Evolutionary conservation across 352 stramenopile genomes (phyloP).

Genomic region (Phytophthora ramorum): DNA sequence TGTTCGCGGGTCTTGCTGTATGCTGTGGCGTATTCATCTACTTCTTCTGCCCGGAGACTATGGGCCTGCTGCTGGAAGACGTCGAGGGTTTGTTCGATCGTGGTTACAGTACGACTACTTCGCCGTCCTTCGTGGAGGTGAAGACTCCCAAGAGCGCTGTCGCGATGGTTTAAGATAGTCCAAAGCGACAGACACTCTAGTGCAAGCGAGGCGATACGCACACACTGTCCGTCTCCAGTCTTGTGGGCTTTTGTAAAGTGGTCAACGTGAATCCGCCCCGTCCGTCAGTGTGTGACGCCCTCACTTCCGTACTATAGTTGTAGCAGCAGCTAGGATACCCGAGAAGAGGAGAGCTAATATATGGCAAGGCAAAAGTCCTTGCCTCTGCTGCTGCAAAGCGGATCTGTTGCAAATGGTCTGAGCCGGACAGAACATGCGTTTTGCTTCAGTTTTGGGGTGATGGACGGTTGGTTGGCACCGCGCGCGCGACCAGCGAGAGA

Average conservation of each 20-base stretch:
- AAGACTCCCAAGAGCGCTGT: slow-evolving; percentile 31
- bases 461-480: slow-evolving; percentile 6
- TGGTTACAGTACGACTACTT: slow-evolving; percentile 24
- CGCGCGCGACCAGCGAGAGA: slow-evolving; percentile 14
- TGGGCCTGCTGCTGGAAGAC: slow-evolving; percentile 33
- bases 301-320: background rate
- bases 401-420: background rate
- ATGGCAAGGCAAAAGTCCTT: slow-evolving; percentile 1
- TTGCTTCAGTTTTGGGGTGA: slow-evolving; percentile 13
- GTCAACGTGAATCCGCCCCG: background rate
- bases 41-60: slow-evolving; percentile 40
- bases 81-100: slow-evolving; percentile 33
- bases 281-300: background rate
- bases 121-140: slow-evolving; percentile 36
- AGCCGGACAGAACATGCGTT: background rate
- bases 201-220: background rate
- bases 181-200: background rate
- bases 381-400: slow-evolving; percentile 1
- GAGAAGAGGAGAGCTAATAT: slow-evolving; percentile 5
- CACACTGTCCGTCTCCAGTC: background rate
- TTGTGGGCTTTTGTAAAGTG: slow-evolving; percentile 9
- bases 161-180: slow-evolving; percentile 21
- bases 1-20: slow-evolving; percentile 30
- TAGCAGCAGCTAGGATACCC: background rate
- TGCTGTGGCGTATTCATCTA: slow-evolving; percentile 35